phyloP scores from a whole-genome alignment of 2,329 filamentous ascomycete genomes.

The Aspergillus amoenus region DNA sequence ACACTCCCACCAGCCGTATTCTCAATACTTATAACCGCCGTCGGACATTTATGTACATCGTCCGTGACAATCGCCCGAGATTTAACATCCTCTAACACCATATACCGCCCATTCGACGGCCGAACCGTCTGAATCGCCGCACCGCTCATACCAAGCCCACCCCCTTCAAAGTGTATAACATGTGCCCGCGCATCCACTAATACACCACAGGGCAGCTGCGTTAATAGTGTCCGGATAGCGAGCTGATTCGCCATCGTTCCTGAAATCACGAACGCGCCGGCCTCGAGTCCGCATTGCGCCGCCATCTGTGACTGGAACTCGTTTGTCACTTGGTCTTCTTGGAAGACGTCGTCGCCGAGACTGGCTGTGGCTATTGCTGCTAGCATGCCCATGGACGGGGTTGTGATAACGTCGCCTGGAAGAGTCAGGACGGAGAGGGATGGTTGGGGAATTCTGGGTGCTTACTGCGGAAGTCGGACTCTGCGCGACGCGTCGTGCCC shows the following conservation, averaged over 20 bases:
- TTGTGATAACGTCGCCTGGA: conserved; percentile 4
- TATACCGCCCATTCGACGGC: conserved; percentile 11
- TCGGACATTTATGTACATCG: conserved; percentile 72
- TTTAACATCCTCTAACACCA: conserved; percentile 14
- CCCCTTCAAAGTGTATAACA: conserved; percentile 19
- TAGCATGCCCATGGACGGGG: conserved; percentile 20
- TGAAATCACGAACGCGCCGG: conserved; percentile 19
- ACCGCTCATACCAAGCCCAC: conserved; percentile 14
- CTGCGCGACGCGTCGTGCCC: not conserved
- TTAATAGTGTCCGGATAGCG: conserved; percentile 14
- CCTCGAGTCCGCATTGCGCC: conserved; percentile 17
- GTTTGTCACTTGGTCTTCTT: conserved; percentile 19
- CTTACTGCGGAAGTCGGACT: conserved; percentile 1
- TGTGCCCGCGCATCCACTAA: conserved; percentile 17
- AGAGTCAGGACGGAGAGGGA: too few species aligned
- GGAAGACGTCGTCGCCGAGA: conserved; percentile 21
- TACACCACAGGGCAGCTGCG: conserved; percentile 17
- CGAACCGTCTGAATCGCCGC: conserved; percentile 8
- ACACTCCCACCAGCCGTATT: conserved; percentile 75
- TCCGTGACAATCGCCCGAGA: conserved; percentile 40
- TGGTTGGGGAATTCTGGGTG: too few species aligned
- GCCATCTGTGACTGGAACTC: conserved; percentile 18
- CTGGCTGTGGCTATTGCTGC: conserved; percentile 16
- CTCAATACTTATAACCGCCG: conserved; percentile 71
- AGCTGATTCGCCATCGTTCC: conserved; percentile 27